phyloP scores from a whole-genome alignment of 2,329 filamentous ascomycete genomes.

The Zopfia rhizophila region DNA sequence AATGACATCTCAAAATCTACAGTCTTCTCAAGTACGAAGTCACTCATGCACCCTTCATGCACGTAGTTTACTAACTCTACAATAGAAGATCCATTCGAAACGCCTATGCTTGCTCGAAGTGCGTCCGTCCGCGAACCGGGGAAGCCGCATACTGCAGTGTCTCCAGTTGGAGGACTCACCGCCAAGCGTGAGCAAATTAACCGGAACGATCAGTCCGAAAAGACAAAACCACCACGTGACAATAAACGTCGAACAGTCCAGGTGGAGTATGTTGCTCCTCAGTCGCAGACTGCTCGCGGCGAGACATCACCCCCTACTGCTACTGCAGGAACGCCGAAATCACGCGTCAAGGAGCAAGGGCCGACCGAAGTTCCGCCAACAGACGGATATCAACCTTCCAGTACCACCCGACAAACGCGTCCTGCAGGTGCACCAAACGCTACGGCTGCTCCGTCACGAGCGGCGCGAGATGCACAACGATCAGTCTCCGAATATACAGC shows the following conservation, averaged over 20 bases:
- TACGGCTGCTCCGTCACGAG: constrained; percentile 49
- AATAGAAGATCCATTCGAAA: constrained; percentile 65
- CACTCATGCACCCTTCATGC: constrained; percentile 10
- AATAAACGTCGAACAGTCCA: constrained; percentile 94
- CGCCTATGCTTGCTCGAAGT: constrained; percentile 78
- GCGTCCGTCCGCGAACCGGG: constrained; percentile 89
- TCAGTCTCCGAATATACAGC: constrained; percentile 60
- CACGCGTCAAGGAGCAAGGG: constrained; percentile 66
- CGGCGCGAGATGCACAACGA: constrained; percentile 61
- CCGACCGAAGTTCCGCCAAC: constrained; percentile 56
- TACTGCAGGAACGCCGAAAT: constrained; percentile 54
- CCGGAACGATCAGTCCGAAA: constrained; percentile 69
- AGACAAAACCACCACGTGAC: constrained; percentile 76
- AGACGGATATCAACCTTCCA: constrained; percentile 49
- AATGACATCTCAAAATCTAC: constrained; percentile 86
- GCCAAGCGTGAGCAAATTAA: constrained; percentile 82
- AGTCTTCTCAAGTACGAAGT: constrained; percentile 66
- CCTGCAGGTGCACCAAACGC: constrained; percentile 30
- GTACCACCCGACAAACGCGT: constrained; percentile 30
- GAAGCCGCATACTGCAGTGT: constrained; percentile 67
- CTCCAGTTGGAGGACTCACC: constrained; percentile 68
- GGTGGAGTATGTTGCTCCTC: constrained; percentile 95
- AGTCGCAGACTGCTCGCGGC: constrained; percentile 83
- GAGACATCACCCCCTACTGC: constrained; percentile 56
- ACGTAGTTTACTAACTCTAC: constrained; percentile 21